These are phyloP conservation scores for Fusarium nodosum DNA, from an alignment of 2,329 filamentous ascomycete species.

Conservation along the genomic window DNA sequence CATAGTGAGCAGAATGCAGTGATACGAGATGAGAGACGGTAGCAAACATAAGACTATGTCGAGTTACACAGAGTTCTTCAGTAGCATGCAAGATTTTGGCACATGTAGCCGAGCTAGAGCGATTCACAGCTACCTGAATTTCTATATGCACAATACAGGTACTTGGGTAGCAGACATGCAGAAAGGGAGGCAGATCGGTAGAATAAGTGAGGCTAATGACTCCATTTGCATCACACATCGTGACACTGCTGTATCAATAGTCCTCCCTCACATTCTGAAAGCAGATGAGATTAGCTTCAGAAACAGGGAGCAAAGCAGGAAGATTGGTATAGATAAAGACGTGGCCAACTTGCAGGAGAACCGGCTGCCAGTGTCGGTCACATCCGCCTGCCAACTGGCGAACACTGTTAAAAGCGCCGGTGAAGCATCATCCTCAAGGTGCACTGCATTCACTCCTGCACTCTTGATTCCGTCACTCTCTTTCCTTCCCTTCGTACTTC, in stretches of 20 bases:
- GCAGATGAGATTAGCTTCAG: constrained; percentile 2
- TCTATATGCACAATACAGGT: not conserved
- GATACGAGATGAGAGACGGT: not conserved
- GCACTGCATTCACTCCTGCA: constrained; percentile 32
- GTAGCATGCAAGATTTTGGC: constrained; percentile 3
- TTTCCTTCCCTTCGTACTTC: not conserved
- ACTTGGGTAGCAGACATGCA: constrained; percentile 7
- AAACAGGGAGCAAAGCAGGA: constrained; percentile 1
- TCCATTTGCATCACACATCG: constrained; percentile 40
- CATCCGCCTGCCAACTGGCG: constrained; percentile 39
- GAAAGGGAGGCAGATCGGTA: not conserved
- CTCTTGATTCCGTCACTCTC: constrained; percentile 10
- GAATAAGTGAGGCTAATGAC: constrained; percentile 18
- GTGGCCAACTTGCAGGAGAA: constrained; percentile 1
- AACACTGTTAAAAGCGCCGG: constrained; percentile 35
- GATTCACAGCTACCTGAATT: constrained; percentile 1
- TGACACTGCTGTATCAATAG: constrained; percentile 36
- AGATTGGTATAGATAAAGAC: not conserved
- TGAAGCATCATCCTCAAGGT: constrained; percentile 31
- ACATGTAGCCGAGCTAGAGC: constrained; percentile 6
- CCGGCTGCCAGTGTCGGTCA: constrained; percentile 15
- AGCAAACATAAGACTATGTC: constrained; percentile 10
- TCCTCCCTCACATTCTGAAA: constrained; percentile 8
- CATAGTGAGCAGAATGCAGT: not conserved
- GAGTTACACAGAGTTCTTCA: constrained; percentile 8